Evolutionary conservation across 192 early-diverging fungal genomes (phyloP), one percentile per base, ranked within the genome.

Genomic region (Lunasporangiospora selenospora): DNA sequence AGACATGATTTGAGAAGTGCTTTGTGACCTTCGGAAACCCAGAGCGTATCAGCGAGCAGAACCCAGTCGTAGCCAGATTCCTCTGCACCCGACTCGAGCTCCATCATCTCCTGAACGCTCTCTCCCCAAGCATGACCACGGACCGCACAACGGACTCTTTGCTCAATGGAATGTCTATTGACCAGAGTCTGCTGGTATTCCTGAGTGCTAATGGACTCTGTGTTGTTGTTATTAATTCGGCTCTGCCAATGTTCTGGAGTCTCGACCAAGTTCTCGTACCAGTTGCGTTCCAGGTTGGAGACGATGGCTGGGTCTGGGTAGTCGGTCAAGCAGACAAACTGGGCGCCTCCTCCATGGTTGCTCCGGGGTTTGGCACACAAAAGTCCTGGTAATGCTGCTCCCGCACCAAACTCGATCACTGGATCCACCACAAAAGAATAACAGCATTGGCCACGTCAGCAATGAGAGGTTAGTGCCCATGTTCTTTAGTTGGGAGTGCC

Each of bases 371-470:
- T 73, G 10, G 53, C 47, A 40, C 60, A 52, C 2, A 73, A 45
- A 4, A 73, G 36, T 58, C 69, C 69, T 40, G 69, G 69, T 23
- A 71, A 40, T 23, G 67, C 67, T 29, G 67, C 58, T 31, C 67
- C 67, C 36, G 67, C 67, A 24, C 67, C 67, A 36, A 70, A 70
- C 18, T 70, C 67, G n/a, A 61, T 61, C 23, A 70, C 67, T 70
- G 32, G n/a, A n/a, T n/a, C n/a, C n/a, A n/a, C n/a, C n/a, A n/a
- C n/a, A n/a, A n/a, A n/a, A n/a, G n/a, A n/a, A n/a, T n/a, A n/a
- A n/a, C n/a, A n/a, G n/a, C n/a, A n/a, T n/a, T n/a, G n/a, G n/a
- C n/a, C n/a, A n/a, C n/a, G n/a, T n/a, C n/a, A n/a, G n/a, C n/a
- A n/a, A n/a, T n/a, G n/a, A n/a, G n/a, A n/a, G n/a, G n/a, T n/a